Evolutionary conservation across 371 early-diverging fungal species (phyloP).

Genomic region (Actinomortierella ambigua): DNA sequence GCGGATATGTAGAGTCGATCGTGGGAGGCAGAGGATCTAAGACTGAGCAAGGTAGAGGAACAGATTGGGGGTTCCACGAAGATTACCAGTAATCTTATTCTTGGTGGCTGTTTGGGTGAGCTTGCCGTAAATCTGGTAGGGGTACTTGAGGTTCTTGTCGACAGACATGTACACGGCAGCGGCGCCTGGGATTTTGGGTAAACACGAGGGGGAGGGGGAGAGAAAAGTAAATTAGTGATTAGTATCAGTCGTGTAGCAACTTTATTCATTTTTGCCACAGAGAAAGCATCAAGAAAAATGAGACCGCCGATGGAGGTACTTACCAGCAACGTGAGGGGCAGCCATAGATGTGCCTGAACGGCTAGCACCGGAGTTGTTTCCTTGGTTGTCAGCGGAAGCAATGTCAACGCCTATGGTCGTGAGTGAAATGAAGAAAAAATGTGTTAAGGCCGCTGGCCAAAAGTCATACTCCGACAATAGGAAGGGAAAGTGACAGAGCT

Average conservation of each 20-base stretch:
- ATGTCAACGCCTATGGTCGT: constrained; percentile 41
- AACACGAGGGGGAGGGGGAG: constrained; percentile 50
- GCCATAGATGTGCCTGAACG: constrained; percentile 82
- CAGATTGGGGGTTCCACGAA: constrained; percentile 25
- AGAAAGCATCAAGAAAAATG: constrained; percentile 70
- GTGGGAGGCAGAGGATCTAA: no score
- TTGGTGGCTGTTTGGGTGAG: constrained; percentile 20
- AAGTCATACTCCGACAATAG: no score
- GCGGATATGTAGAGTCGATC: no score
- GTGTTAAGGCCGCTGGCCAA: no score
- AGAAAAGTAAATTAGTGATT: constrained; percentile 77
- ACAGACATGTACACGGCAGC: constrained; percentile 46
- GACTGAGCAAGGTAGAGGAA: no score
- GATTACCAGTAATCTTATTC: constrained; percentile 12
- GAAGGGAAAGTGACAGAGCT: no score
- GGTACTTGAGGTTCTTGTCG: constrained; percentile 18
- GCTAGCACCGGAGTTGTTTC: constrained; percentile 26
- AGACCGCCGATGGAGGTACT: constrained; percentile 67
- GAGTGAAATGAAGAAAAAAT: no score
- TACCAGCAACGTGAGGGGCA: constrained; percentile 83
- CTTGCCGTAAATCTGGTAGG: constrained; percentile 26
- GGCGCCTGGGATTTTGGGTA: constrained; percentile 56
- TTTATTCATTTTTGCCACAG: constrained; percentile 56
- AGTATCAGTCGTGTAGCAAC: constrained; percentile 65
- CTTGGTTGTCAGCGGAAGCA: constrained; percentile 50